phyloP scores from a whole-genome alignment of 23 red algal species.

The Pyropia yezoensis region DNA sequence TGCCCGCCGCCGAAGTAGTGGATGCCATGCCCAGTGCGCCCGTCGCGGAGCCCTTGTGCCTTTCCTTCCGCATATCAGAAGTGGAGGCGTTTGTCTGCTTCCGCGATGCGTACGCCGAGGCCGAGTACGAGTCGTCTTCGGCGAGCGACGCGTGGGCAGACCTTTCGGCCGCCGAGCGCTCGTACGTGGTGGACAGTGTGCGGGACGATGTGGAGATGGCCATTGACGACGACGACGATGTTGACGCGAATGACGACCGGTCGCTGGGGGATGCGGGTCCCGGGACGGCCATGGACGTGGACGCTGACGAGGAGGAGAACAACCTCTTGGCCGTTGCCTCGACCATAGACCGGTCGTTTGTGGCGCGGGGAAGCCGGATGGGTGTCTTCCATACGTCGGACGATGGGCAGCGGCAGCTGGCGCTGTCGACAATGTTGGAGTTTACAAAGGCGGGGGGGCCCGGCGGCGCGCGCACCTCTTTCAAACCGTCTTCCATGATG shows the following conservation, averaged over 20 bases:
- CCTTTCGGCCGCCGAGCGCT: constrained; percentile 38
- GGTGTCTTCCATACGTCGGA: constrained; percentile 43
- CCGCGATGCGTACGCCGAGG: constrained; percentile 44
- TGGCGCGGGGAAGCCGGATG: constrained; percentile 62
- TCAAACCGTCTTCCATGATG: constrained; percentile 49
- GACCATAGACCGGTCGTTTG: constrained; percentile 61
- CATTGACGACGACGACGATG: constrained; percentile 25
- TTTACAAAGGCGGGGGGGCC: constrained; percentile 7
- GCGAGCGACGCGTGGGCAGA: constrained; percentile 22
- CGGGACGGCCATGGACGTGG: background rate
- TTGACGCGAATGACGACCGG: constrained; percentile 13
- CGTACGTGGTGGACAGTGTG: constrained; percentile 39
- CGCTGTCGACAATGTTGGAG: constrained; percentile 24
- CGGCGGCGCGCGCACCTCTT: background rate
- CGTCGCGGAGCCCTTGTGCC: constrained; percentile 19
- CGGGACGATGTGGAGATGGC: constrained; percentile 71
- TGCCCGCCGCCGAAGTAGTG: constrained; percentile 11
- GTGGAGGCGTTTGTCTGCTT: constrained; percentile 37
- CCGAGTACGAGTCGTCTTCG: constrained; percentile 54
- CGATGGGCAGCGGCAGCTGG: constrained; percentile 20
- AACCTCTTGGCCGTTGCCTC: constrained; percentile 47
- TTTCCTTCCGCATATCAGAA: constrained; percentile 32
- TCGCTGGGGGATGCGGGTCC: constrained; percentile 10
- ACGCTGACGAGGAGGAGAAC: constrained; percentile 40
- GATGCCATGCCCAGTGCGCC: background rate